A percentile compares a stretch with the other conserved stretches of the same genome.
Conservation (phyloP, 1,139 yeast species). For the Nakaseomyces uthaithaninus region DNA sequence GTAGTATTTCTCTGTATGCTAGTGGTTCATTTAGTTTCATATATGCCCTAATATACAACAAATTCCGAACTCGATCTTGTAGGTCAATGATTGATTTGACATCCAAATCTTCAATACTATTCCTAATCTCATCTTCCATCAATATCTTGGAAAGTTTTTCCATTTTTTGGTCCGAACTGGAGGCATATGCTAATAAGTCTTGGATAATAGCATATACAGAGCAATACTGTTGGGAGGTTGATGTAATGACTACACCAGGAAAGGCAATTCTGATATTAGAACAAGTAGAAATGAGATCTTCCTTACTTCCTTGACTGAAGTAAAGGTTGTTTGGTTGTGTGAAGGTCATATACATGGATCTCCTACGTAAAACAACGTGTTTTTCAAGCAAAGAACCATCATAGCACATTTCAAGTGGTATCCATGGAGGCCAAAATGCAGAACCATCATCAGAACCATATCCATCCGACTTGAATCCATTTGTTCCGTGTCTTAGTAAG, state of each 20-base stretch:
- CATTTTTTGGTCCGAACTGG: constrained; percentile 47
- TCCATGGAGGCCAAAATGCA: constrained; percentile 70
- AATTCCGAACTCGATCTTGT: constrained; percentile 26
- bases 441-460: constrained; percentile 34
- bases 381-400: constrained; percentile 49
- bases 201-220: constrained; percentile 56
- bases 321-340: constrained; percentile 60
- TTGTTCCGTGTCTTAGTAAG: constrained; percentile 34
- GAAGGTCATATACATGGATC: constrained; percentile 53
- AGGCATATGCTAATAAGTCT: constrained; percentile 57
- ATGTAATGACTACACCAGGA: constrained; percentile 59
- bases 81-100: constrained; percentile 25
- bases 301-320: constrained; percentile 28
- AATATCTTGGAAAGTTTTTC: constrained; percentile 54
- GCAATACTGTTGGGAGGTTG: constrained; percentile 68
- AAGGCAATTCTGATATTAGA: constrained; percentile 43
- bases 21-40: constrained; percentile 26
- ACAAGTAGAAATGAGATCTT: constrained; percentile 21
- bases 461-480: constrained; percentile 34
- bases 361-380: constrained; percentile 53
- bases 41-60: constrained; percentile 27
- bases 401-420: constrained; percentile 64
- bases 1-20: constrained; percentile 34
- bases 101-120: constrained; percentile 33
- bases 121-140: constrained; percentile 30